Evolutionary conservation across 208 protist genomes (phyloP).

Genomic region (Leptomonas pyrrhocoris): DNA sequence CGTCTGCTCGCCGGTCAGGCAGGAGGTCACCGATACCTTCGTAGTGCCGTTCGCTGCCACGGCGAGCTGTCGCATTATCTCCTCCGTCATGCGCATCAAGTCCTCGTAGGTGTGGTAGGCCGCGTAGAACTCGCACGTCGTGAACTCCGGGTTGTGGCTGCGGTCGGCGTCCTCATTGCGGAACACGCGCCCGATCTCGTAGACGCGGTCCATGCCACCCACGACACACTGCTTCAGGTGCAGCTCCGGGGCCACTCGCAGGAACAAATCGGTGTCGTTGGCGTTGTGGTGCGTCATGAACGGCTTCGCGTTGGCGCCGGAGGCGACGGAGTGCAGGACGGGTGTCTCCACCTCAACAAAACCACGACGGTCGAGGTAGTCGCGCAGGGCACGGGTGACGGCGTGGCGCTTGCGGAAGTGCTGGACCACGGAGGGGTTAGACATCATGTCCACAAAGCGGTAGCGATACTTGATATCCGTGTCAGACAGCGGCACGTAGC

Average conservation of each 20-base stretch:
- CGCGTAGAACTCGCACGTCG: conserved; percentile 93
- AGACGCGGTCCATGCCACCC: conserved; percentile 94
- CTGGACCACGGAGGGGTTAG: conserved; percentile 49
- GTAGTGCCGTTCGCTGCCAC: conserved; percentile 52
- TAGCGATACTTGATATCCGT: conserved; percentile 87
- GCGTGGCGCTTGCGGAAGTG: conserved; percentile 69
- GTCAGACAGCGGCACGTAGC: conserved; percentile 71
- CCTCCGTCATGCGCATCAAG: conserved; percentile 93
- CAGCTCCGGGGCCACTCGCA: conserved; percentile 94
- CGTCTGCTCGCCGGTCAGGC: conserved; percentile 26
- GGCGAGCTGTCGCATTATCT: conserved; percentile 84
- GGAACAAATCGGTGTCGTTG: conserved; percentile 75
- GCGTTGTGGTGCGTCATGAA: conserved; percentile 94
- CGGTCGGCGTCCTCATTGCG: conserved; percentile 95
- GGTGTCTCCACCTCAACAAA: conserved; percentile 96
- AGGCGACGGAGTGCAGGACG: conserved; percentile 84
- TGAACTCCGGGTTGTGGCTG: conserved; percentile 97
- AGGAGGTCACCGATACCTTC: conserved; percentile 40
- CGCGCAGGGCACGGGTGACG: conserved; percentile 63
- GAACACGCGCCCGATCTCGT: conserved; percentile 95
- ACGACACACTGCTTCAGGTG: conserved; percentile 95
- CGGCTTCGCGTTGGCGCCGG: conserved; percentile 91
- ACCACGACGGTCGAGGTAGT: conserved; percentile 65
- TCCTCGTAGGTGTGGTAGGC: conserved; percentile 95
- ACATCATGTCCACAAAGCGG: conserved; percentile 90